Base-by-base conservation (phyloP, 2,329 filamentous ascomycete species). In the Aspergillus pseudoterreus region DNA sequence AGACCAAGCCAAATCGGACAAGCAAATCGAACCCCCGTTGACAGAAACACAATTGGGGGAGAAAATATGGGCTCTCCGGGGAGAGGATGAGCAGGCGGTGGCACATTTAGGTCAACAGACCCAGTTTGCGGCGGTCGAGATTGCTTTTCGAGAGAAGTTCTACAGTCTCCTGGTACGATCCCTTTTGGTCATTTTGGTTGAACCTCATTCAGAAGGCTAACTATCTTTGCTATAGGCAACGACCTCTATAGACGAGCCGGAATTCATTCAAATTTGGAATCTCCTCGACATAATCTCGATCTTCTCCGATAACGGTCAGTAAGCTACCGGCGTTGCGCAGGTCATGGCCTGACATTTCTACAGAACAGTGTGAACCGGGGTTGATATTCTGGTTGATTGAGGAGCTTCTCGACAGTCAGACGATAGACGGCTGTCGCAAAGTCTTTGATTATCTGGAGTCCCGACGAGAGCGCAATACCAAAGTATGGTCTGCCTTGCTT, bases 381-480 rank as follows among this genome's bases (percentile, higher is more conserved):
- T 78, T 99, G 8, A 80, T 94, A 6, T 91, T 96, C 64, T 92
- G 89, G 82, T 82, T 99, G 14, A 85, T 96, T 17, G 94, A 99
- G 69, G 94, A 97, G 71, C 82, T 99, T 1, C 80, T 99, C 22
- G 95, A 99, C 70, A 96, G 91, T 64, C 92, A 99, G 70, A 96
- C 92, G 0, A 95, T 96, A 39, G 82, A 90, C 21, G 92, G 90
- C 30, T 99, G 94, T 67, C 86, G 91, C 54, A 88, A 83, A 55
- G 87, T 97, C 12, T 97, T 99, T 67, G 91, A 95, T 66, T 99
- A 92, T 63, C 81, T 99, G 41, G 95, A 99, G 69, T 96, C 94
- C 19, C 83, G 95, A 53, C 83, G 94, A 64, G 92, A 97, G 69
- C 82, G 87, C 38, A 89, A 97, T 55, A 95, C 88, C 17, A 85